Conservation (phyloP, 1,139 yeast genomes). For the Suhomyces atakaporum region DNA sequence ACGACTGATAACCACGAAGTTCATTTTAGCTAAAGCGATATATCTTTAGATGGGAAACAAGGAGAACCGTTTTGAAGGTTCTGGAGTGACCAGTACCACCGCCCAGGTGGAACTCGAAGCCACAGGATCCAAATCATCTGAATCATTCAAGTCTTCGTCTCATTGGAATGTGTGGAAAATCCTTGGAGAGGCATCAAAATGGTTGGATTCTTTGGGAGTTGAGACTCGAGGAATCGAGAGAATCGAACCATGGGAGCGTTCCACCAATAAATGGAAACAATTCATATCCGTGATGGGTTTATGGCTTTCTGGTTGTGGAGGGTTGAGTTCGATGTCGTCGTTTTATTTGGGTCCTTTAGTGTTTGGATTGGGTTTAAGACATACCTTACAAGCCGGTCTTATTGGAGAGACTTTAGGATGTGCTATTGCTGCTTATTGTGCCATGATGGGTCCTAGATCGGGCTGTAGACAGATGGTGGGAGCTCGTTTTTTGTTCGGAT, state of each 20-base stretch:
- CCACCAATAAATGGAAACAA: conserved; percentile 49
- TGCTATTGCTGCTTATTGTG: conserved; percentile 74
- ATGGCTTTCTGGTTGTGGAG: conserved; percentile 86
- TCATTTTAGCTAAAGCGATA: too few relatives aligned
- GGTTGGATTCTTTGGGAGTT: conserved; percentile 52
- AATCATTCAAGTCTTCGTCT: conserved; percentile 1
- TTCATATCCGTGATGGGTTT: conserved; percentile 66
- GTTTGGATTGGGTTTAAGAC: conserved; percentile 65
- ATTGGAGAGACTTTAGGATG: conserved; percentile 69
- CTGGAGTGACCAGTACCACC: not conserved
- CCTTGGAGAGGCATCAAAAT: conserved; percentile 20
- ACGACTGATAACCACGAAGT: too few relatives aligned
- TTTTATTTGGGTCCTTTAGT: conserved; percentile 72
- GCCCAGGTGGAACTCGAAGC: not conserved
- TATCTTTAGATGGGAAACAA: conserved; percentile 5
- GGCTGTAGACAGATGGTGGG: conserved; percentile 88
- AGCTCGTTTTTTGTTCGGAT: conserved; percentile 76
- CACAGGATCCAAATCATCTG: conserved; percentile 1
- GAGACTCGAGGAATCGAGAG: conserved; percentile 85
- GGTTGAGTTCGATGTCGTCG: conserved; percentile 81
- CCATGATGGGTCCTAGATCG: conserved; percentile 83
- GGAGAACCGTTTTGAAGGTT: not conserved
- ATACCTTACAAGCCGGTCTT: conserved; percentile 61
- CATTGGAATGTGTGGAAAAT: conserved; percentile 7
- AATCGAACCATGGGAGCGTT: conserved; percentile 68